Evolutionary conservation across 176 grass and related monocot species (phyloP).

Genomic region (Bonia amplexicaulis): DNA sequence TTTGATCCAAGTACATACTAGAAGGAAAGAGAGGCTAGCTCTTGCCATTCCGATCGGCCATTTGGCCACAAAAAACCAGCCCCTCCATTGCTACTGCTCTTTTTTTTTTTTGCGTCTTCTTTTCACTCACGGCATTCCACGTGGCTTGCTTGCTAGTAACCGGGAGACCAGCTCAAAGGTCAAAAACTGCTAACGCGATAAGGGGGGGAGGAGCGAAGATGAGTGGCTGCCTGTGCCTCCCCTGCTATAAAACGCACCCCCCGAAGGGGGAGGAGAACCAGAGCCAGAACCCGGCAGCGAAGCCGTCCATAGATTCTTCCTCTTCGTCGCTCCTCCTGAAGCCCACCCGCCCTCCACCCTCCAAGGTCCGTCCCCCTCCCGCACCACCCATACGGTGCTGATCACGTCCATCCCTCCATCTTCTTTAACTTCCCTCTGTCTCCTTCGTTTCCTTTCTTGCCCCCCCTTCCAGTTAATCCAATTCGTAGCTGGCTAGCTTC

Average conservation of each 20-base stretch:
- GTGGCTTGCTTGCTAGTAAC: constrained; percentile 26
- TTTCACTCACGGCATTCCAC: neutral
- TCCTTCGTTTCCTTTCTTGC: neutral
- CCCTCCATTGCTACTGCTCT: neutral
- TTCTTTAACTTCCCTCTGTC: neutral
- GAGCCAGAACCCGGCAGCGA: neutral
- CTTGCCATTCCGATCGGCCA: constrained; percentile 5
- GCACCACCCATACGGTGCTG: neutral
- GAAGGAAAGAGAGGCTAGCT: neutral
- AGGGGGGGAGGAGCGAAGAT: neutral
- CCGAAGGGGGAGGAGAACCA: neutral
- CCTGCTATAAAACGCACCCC: constrained; percentile 19
- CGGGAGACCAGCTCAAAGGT: neutral
- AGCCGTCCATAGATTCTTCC: constrained; percentile 10
- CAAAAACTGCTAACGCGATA: neutral
- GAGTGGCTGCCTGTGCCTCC: constrained; percentile 35
- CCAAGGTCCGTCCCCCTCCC: constrained; percentile 34
- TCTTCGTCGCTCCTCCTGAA: constrained; percentile 1
- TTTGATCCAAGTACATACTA: neutral
- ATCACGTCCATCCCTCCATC: neutral
- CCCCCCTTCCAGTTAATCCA: neutral
- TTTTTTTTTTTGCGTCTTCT: neutral
- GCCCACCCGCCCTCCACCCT: neutral
- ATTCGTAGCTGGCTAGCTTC: neutral
- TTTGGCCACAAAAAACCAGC: constrained; percentile 2